Base-by-base conservation (phyloP, 2,329 filamentous ascomycete species). In the Pseudopyricularia cyperi region DNA sequence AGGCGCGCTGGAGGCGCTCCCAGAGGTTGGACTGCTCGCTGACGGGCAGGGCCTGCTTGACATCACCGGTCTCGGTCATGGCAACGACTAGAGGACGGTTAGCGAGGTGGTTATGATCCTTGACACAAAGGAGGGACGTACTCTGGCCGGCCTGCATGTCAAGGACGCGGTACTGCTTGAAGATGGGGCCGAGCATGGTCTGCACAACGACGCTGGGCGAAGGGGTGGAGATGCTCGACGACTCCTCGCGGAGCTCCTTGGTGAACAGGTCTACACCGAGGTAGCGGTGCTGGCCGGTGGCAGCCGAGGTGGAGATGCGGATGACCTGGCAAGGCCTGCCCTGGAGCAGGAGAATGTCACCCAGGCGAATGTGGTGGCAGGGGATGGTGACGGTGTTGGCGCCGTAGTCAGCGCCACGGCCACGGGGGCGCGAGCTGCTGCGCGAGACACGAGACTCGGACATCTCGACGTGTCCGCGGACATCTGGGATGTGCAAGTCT, bases 91-190 rank as follows among this genome's bases (percentile, higher is more conserved):
- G 8, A 47, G 14, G 4, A 7, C 3, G 7, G 11, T 39, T 19
- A 8, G 35, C 19, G n/a, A 39, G 35, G n/a, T 8, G 35, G 3
- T 22, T 46, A 11, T 28, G 15, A n/a, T n/a, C n/a, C n/a, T n/a
- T n/a, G n/a, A n/a, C n/a, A n/a, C 7, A 7, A 28, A 28, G n/a
- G 24, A 28, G 7, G 32, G 35, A 49, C 47, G 9, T 35, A 49
- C 47, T 49, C 26, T 46, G 28, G 62, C 80, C 90, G 60, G 95
- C 87, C 71, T 89, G 84, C 71, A 98, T 85, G 77, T 98, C 93
- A 57, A 98, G 85, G 68, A 98, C 91, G 66, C 93, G 90, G 85
- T 98, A 98, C 81, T 97, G 93, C 89, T 97, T 97, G 89, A 97
- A 96, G 76, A 97, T 83, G 58, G 93, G 93, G 63, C 91, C 93